These are phyloP conservation scores for Xylaria intraflava DNA, from an alignment of 495 filamentous ascomycete species.

Conservation along the genomic window DNA sequence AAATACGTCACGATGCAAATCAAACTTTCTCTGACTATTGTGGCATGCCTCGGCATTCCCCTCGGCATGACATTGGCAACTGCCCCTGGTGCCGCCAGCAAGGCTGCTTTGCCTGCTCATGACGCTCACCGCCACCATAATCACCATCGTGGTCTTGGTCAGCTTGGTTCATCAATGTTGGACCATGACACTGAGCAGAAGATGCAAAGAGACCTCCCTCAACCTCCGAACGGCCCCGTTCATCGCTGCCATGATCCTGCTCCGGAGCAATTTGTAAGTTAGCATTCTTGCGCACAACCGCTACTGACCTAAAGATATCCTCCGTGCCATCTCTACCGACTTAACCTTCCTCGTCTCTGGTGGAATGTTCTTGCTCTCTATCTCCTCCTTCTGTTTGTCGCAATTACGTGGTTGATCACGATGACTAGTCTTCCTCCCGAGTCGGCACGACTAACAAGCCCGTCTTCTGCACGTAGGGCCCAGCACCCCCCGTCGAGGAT, in stretches of 20 bases:
- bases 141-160: not conserved
- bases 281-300: not conserved
- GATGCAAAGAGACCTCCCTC: not conserved
- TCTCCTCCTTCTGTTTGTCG: not conserved
- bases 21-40: not conserved
- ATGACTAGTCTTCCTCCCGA: not conserved
- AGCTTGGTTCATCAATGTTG: not conserved
- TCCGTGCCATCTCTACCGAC: not conserved
- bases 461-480: constrained; percentile 11
- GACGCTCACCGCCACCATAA: not conserved
- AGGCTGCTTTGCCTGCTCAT: not conserved
- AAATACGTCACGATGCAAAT: not conserved
- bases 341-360: not conserved
- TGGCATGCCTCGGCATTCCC: not conserved
- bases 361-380: not conserved
- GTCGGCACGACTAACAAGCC: not conserved
- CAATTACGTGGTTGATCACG: not conserved
- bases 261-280: constrained; percentile 16
- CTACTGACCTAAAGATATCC: not conserved
- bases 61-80: not conserved
- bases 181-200: not conserved
- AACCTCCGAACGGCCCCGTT: constrained; percentile 7
- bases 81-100: not conserved
- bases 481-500: constrained; percentile 21
- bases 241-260: constrained; percentile 20